These are phyloP conservation scores for Penicillium oxalicum DNA, from an alignment of 2,329 filamentous ascomycete genomes.

Conservation along the genomic window DNA sequence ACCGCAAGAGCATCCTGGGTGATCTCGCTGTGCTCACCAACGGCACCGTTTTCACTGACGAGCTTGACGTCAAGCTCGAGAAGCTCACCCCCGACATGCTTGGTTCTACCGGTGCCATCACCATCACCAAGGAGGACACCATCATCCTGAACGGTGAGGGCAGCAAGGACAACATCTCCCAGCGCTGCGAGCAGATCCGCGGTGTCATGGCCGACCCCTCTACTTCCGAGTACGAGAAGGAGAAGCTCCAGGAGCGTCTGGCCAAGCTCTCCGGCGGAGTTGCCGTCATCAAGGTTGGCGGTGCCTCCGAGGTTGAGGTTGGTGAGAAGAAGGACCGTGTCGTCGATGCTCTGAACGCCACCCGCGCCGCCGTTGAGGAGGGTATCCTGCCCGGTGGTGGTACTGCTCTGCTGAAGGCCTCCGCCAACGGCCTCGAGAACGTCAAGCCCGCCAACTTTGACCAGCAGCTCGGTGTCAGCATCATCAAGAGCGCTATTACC, in stretches of 20 bases:
- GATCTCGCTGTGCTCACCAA: slow-evolving; percentile 95
- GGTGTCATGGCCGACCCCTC: slow-evolving; percentile 89
- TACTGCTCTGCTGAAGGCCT: slow-evolving; percentile 95
- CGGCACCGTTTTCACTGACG: slow-evolving; percentile 94
- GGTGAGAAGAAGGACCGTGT: slow-evolving; percentile 99
- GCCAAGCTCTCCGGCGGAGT: slow-evolving; percentile 99
- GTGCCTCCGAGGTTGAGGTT: slow-evolving; percentile 95
- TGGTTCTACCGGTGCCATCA: slow-evolving; percentile 94
- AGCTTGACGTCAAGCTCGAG: slow-evolving; percentile 98
- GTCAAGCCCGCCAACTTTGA: slow-evolving; percentile 95
- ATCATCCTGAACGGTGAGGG: slow-evolving; percentile 97
- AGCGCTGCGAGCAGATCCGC: slow-evolving; percentile 98
- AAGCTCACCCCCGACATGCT: slow-evolving; percentile 95
- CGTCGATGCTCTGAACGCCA: slow-evolving; percentile 96
- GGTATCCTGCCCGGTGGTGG: slow-evolving; percentile 98
- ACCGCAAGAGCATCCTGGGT: slow-evolving; percentile 98
- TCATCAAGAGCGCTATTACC: slow-evolving; percentile 97
- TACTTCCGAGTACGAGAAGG: slow-evolving; percentile 99
- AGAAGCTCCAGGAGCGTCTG: slow-evolving; percentile 99
- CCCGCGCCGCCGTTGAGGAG: slow-evolving; percentile 95
- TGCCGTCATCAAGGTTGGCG: slow-evolving; percentile 98
- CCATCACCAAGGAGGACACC: slow-evolving; percentile 99
- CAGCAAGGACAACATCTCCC: slow-evolving; percentile 83
- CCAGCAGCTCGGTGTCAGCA: slow-evolving; percentile 95
- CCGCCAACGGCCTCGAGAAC: slow-evolving; percentile 74